Evolutionary conservation across 1,139 yeast species (phyloP), one percentile per base, ranked within the genome.

Genomic region (Geotrichum siamense): DNA sequence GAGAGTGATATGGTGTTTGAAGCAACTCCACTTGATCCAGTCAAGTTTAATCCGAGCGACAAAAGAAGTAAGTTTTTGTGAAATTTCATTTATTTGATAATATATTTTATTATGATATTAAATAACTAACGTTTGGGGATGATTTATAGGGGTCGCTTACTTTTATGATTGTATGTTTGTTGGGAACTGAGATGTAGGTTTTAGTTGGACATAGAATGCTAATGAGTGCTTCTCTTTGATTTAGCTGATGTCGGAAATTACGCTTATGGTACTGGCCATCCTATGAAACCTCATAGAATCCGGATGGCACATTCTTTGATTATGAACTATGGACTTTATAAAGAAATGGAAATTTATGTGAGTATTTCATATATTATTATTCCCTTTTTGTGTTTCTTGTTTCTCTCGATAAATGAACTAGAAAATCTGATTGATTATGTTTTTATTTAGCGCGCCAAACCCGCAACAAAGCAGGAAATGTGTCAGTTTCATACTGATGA

Each of bases 401-500:
- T 25, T 9, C 27, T 9, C 12, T 13, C 43, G 23, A 23, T 13
- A 13, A 25, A 9, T 23, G 10, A 23, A 23, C 10, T 23, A 6
- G 10, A 17, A 2, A 20, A 5, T 28, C 31, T 15, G 37, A 10
- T 10, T 33, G 3, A 23, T 5, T 13, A 23, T 23, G 10, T 8
- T 23, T 33, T 21, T 20, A 8, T 6, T 15, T 34, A 59, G 63
- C 68, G 94, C 44, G 97, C 97, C 40, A 91, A 91, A 64, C 97
- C 98, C 0, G 98, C 98, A 34, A 89, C 98, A 25, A 84, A 87
- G 61, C 96, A 89, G 65, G 98, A 91, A 61, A 89, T 91, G 96
- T 87, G 96, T 58, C 97, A 91, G 66, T 89, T 91, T 63, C 98
- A 91, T 63, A 87, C 97, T 3, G 97, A 91, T 65, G 97, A 91